A percentile compares a stretch with the other conserved stretches of the same genome.
phyloP scores from a whole-genome alignment of 1,284 basidiomycete genomes.

The Cryptococcus maquisensis region DNA sequence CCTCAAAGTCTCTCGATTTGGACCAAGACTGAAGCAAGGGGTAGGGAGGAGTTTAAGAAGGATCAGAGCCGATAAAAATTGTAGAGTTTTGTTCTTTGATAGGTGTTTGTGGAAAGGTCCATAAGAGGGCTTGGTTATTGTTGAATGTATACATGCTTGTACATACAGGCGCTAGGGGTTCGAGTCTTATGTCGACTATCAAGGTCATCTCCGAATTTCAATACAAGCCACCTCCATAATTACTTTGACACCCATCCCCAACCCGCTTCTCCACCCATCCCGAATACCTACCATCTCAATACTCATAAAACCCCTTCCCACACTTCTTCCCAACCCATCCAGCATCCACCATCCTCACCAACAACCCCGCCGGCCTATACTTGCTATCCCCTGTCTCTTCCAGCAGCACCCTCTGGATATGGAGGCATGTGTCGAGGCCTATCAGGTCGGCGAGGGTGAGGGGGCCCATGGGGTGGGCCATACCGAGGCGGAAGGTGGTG shows the following conservation, averaged over 20 bases:
- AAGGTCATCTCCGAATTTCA: neutral
- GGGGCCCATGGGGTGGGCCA: constrained; percentile 95
- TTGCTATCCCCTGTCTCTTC: constrained; percentile 90
- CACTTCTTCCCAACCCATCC: constrained; percentile 82
- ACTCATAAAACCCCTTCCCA: constrained; percentile 77
- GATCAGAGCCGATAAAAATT: too few relatives aligned
- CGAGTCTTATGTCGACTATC: neutral
- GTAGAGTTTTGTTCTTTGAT: too few relatives aligned
- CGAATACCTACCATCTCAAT: constrained; percentile 14
- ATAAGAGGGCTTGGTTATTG: too few relatives aligned
- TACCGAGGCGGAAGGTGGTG: constrained; percentile 84
- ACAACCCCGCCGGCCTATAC: constrained; percentile 84
- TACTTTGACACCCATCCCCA: neutral
- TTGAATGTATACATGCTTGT: too few relatives aligned
- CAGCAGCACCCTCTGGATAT: constrained; percentile 83
- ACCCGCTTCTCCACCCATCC: neutral
- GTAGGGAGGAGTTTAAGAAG: constrained; percentile 51
- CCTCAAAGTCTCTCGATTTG: constrained; percentile 54
- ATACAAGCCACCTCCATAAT: too few relatives aligned
- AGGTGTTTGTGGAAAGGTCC: neutral
- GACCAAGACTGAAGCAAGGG: constrained; percentile 52
- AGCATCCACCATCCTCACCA: constrained; percentile 94
- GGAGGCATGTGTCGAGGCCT: constrained; percentile 84
- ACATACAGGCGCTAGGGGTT: neutral
- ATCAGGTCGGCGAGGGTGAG: constrained; percentile 84